Base-by-base conservation (phyloP, 2,329 filamentous ascomycete genomes). In the Sarocladium oryzae region DNA sequence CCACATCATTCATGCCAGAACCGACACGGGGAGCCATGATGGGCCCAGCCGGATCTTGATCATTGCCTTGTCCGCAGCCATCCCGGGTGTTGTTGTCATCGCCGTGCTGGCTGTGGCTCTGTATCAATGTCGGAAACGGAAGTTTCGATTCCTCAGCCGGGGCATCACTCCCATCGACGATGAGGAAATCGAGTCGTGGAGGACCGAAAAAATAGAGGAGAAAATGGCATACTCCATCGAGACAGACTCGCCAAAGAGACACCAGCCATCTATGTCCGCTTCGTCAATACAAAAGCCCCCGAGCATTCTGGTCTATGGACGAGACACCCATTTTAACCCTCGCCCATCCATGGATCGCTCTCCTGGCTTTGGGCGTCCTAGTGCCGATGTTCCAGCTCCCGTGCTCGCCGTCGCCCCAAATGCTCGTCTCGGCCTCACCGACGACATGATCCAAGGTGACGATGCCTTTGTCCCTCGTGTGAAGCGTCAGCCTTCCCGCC, bases 131-230 rank as follows among this genome's bases (percentile, higher is more conserved):
- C 67, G 63, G 36, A 66, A 70, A 37, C 70, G 69, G 37, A 69
- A 62, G 41, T 59, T 63, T 23, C 69, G 67, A 3, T 69, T 82
- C 51, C 71, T 78, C 56, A 70, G 72, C 49, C 69, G 81, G 49
- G 79, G 78, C 45, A 78, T 79, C 40, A 79, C 79, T 0, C 81
- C 82, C 11, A 82, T 85, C 53, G 74, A 78, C 55, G 82, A 85
- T 57, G 80, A 84, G 54, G 82, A 85, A 61, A 85, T 85, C 53
- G 78, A 79, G 57, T 81, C 78, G 3, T 85, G 82, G 82, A 82
- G 79, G 59, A 66, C 67, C 24, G 68, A 66, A 11, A 52, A 51
- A 26, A 28, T 50, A 21, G 45, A 53, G 4, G 54, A 54, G 33
- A 55, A 53, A 52, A 49, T 36, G 21, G 26, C 43, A 30, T n/a